A percentile compares a stretch with the other conserved stretches of the same genome.
Conservation (phyloP, 2,329 filamentous ascomycete species). For the Sclerotinia nivalis region DNA sequence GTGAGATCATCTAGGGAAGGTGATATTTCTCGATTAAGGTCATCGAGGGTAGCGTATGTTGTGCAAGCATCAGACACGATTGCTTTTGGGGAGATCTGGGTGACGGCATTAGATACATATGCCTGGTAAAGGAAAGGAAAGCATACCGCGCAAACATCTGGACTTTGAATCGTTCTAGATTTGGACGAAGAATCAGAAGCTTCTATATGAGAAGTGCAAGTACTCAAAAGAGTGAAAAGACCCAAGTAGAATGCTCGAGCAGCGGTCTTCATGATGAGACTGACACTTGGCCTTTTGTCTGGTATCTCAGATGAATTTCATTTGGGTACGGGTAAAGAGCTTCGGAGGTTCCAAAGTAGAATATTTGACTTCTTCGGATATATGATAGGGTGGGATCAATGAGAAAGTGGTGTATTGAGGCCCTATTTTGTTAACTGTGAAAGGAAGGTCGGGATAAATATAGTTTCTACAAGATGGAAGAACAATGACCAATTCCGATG, state of each 20-base stretch:
- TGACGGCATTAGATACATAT: slow-evolving; percentile 40
- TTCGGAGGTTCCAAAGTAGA: not conserved
- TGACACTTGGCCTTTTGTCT: slow-evolving; percentile 29
- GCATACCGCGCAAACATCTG: slow-evolving; percentile 45
- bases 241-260: slow-evolving; percentile 61
- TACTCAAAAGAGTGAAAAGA: slow-evolving; percentile 58
- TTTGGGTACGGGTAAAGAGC: not conserved
- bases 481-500: not conserved
- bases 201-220: slow-evolving; percentile 48
- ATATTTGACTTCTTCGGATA: not conserved
- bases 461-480: not conserved
- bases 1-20: slow-evolving; percentile 80
- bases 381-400: not conserved
- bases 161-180: slow-evolving; percentile 44
- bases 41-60: slow-evolving; percentile 87
- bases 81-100: slow-evolving; percentile 80
- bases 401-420: slow-evolving; percentile 9
- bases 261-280: slow-evolving; percentile 51
- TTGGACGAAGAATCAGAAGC: slow-evolving; percentile 26
- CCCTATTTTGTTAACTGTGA: slow-evolving; percentile 8
- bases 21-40: slow-evolving; percentile 74
- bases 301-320: slow-evolving; percentile 6
- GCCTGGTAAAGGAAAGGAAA: slow-evolving; percentile 36
- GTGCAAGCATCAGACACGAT: slow-evolving; percentile 94
- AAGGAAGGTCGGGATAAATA: slow-evolving; percentile 18